Base-by-base conservation (phyloP, 352 stramenopile species). In the Phytophthora colocasiae region DNA sequence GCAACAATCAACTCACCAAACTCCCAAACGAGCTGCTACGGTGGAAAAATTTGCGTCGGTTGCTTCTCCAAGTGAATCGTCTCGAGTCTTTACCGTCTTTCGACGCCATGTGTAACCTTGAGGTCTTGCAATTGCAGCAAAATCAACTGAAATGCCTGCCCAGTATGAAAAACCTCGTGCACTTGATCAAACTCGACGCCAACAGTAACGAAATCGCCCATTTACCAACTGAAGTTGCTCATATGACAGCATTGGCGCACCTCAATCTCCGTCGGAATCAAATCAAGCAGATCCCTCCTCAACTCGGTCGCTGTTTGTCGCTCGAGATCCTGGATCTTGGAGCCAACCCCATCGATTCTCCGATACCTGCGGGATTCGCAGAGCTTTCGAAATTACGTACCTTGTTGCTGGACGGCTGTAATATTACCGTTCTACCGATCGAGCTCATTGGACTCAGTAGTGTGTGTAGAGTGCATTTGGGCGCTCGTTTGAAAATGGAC, bases 261-360 rank as follows among this genome's bases (percentile, higher is more conserved):
- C 50, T 95, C 6, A 92, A 85, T 39, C 60, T 95, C 36, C 76
- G 83, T 32, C 82, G 82, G 49, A 93, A 92, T 56, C 56, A 75
- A 12, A 53, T 96, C 19, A 68, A 60, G 15, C 22, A 50, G n/a
- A 72, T 96, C 12, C 77, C 80, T 14, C 10, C 63, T 22, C 79
- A 82, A 47, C 49, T 96, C 15, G 69, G 62, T 0, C 50, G 52
- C 4, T 91, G 87, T 52, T 58, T 75, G 31, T 61, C 53, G 1
- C 61, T 96, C 10, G 80, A 92, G 61, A 92, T 91, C 24, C 55
- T 96, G 22, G 85, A 95, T 29, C 68, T 92, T 14, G 85, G 83
- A 31, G 48, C 58, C 19, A 96, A 96, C 57, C 78, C 83, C 24
- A 73, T 94, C 26, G 27, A 38, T 2, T 63, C 75, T 12, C 65